Percentiles rank a stretch among this genome's conserved stretches.
Evolutionary conservation across 2,329 filamentous ascomycete species (phyloP).

Genomic region (Stachybotrys echinatus): DNA sequence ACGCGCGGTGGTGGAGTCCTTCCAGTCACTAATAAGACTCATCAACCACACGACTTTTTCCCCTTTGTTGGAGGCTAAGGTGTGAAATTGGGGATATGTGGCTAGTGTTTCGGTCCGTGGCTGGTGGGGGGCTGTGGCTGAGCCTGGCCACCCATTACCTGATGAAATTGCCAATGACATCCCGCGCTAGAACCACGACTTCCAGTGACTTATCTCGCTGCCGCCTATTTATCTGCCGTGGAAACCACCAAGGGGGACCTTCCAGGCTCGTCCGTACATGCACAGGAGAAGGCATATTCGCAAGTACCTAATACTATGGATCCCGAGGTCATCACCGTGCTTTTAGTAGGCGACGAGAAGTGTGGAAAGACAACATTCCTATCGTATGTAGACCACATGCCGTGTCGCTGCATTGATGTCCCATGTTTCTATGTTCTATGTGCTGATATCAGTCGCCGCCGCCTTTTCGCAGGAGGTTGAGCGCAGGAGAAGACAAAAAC

Average conservation of each 20-base stretch:
- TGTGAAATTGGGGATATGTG: neutral
- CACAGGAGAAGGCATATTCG: too few relatives aligned
- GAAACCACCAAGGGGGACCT: too few relatives aligned
- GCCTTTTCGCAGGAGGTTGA: slow-evolving; percentile 40
- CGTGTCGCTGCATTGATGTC: too few relatives aligned
- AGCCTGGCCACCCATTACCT: neutral
- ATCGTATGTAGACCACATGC: slow-evolving; percentile 39
- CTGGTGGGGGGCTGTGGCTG: neutral
- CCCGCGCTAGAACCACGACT: slow-evolving; percentile 4
- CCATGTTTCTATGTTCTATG: neutral
- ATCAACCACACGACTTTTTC: neutral
- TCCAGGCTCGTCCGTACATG: too few relatives aligned
- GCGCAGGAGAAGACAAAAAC: slow-evolving; percentile 34
- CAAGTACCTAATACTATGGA: too few relatives aligned
- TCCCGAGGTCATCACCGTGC: slow-evolving; percentile 41
- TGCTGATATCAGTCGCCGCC: slow-evolving; percentile 4
- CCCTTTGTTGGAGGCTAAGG: neutral
- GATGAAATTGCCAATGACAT: neutral
- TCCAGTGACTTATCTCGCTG: neutral
- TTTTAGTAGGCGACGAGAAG: slow-evolving; percentile 53
- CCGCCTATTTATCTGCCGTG: too few relatives aligned
- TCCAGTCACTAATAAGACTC: neutral
- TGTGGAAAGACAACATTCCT: slow-evolving; percentile 59
- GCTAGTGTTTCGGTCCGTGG: neutral
- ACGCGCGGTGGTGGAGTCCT: neutral